Base-by-base conservation (phyloP, 805 yeast species). In the Helenozyma baotianmanensis region DNA sequence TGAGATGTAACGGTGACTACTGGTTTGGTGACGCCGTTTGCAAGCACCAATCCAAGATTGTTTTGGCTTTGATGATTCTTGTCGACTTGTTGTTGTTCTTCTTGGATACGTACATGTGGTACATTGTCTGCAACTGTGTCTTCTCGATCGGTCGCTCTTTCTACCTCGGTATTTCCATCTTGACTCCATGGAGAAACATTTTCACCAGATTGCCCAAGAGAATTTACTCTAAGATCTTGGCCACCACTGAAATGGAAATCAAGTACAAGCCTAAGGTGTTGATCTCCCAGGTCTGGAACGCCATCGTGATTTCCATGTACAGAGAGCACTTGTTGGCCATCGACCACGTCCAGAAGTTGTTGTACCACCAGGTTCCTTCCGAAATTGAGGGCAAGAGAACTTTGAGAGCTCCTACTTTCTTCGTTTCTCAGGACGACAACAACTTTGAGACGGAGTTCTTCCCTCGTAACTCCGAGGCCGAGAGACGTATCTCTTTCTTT, bases 131-230 rank as follows among this genome's bases (percentile, higher is more conserved):
- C 62, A 92, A 90, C 77, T 83, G 95, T 64, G 76, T 87, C 48
- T 89, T 87, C 78, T 90, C 97, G 42, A 87, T 92, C 54, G 97
- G 96, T 51, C 86, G 96, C 60, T 92, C 98, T 11, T 92, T 92
- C 76, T 92, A 90, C 74, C 76, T 94, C 64, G 99, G 99, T 82
- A 89, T 92, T 53, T 92, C 99, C 28, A 90, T 92, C 47, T 79
- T 89, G 73, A 92, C 99, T 25, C 99, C 99, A 43, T 92, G 99
- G 99, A 86, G 97, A 78, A 92, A 94, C 62, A 89, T 92, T 51
- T 92, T 90, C 74, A 81, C 96, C 34, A 82, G 99, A 66, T 72
- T 92, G 60, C 99, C 99, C 60, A 92, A 92, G 80, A 87, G 99
- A 80, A 87, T 92, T 49, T 94, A 92, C 74, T 87, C 97, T 36